Base-by-base conservation (phyloP, 2,329 filamentous ascomycete species). In the Ceratocystis albifundus region DNA sequence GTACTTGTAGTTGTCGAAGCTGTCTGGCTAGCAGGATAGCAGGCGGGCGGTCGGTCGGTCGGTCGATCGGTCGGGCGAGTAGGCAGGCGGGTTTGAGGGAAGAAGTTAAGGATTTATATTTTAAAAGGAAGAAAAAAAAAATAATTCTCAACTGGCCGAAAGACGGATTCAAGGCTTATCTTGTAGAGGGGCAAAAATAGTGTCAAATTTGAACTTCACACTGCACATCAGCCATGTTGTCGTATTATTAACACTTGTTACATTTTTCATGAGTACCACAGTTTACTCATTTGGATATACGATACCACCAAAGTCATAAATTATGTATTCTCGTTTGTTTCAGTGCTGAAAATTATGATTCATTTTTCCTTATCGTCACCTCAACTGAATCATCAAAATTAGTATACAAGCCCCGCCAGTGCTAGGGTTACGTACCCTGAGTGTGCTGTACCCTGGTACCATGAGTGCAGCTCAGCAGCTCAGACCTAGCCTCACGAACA, bases 171-270 rank as follows among this genome's bases (percentile, higher is more conserved):
- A 41, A 41, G 36, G 36, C 36, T 41, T 41, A 41, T 41, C 12
- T 30, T 32, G 53, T 30, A 30, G 53, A 57, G 53, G 53, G 53
- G 53, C 53, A 57, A 57, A 57, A 57, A 41, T 41, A 41, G 12
- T 32, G 25, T 15, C 53, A 64, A 53, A 41, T 41, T 53, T 62
- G 25, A 41, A 30, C 8, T n/a, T 50, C 45, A 36, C 0, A 41
- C 36, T 41, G 10, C 36, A 17, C 12, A 53, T 17, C 53, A 4
- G 28, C 10, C 12, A 30, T 32, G 17, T 28, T 12, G 36, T 41
- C 36, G 10, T 12, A 41, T 41, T 41, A 4, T 41, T 15, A 4
- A 12, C 12, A 4, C 4, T 1, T 15, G 10, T 41, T 41, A 41
- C 36, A 41, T 41, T 41, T 41, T 4, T 41, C 4, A 41, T 41